Conservation (phyloP, 2,329 filamentous ascomycete species). For the Proliferodiscus dingleyae region DNA sequence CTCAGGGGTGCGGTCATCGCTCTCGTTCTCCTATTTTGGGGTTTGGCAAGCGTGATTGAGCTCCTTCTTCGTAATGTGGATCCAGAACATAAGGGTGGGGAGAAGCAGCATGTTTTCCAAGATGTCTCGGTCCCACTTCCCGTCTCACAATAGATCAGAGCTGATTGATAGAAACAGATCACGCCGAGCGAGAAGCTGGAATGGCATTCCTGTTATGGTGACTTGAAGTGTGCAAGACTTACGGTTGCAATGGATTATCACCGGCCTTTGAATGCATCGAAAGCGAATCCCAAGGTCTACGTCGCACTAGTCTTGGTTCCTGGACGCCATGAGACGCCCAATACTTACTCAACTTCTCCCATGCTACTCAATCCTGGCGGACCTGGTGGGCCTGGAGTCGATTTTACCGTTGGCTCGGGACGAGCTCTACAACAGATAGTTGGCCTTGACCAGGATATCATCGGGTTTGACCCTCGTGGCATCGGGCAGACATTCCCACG, state of each 20-base stretch:
- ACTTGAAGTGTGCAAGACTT: slow-evolving; percentile 39
- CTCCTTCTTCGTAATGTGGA: too few relatives aligned
- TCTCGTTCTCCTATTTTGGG: too few relatives aligned
- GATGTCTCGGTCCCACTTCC: neutral
- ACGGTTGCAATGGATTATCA: slow-evolving; percentile 45
- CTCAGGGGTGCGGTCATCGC: too few relatives aligned
- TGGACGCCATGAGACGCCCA: slow-evolving; percentile 15
- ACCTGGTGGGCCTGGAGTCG: slow-evolving; percentile 40
- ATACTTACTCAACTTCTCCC: slow-evolving; percentile 35
- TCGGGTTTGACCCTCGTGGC: slow-evolving; percentile 47
- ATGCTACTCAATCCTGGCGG: slow-evolving; percentile 44
- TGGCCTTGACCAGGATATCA: slow-evolving; percentile 38
- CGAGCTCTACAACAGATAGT: slow-evolving; percentile 33
- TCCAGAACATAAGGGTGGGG: too few relatives aligned
- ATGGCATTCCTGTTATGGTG: slow-evolving; percentile 40
- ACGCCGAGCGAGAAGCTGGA: slow-evolving; percentile 39
- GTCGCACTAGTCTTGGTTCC: slow-evolving; percentile 24
- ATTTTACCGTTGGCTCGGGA: slow-evolving; percentile 28
- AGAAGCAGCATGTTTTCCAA: neutral
- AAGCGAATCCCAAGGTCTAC: slow-evolving; percentile 26
- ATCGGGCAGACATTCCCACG: slow-evolving; percentile 46
- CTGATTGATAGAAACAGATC: slow-evolving; percentile 36
- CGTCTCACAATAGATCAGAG: too few relatives aligned
- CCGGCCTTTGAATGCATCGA: slow-evolving; percentile 34
- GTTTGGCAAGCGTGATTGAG: too few relatives aligned